Evolutionary conservation across 805 yeast genomes (phyloP).

Genomic region (Ogataea corticis): DNA sequence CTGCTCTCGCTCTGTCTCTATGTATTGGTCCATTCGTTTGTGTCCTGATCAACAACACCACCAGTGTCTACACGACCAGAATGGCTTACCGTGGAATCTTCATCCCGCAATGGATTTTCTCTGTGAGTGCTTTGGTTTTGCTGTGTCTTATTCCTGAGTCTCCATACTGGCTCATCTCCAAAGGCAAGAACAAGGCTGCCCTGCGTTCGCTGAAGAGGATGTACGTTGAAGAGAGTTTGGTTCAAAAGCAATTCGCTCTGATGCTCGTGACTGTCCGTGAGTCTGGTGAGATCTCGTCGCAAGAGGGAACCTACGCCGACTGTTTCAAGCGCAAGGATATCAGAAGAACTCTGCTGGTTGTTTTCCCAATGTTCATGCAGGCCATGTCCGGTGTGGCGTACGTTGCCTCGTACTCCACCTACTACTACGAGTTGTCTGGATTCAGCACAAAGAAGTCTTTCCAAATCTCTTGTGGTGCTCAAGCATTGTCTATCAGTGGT

Average conservation of each 20-base stretch:
- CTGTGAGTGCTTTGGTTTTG: constrained; percentile 7
- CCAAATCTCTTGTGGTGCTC: constrained; percentile 32
- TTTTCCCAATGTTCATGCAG: constrained; percentile 43
- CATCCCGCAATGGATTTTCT: constrained; percentile 23
- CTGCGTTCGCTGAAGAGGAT: constrained; percentile 36
- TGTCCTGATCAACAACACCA: constrained; percentile 12
- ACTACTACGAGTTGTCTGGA: constrained; percentile 51
- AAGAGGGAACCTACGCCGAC: constrained; percentile 37
- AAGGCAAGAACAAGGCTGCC: constrained; percentile 43
- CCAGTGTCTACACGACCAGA: constrained; percentile 12
- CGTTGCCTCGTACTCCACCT: constrained; percentile 48
- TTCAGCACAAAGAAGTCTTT: constrained; percentile 41
- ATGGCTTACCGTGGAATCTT: constrained; percentile 24
- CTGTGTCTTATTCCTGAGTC: constrained; percentile 22
- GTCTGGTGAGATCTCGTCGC: constrained; percentile 22
- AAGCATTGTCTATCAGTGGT: constrained; percentile 36
- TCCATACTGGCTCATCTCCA: constrained; percentile 30
- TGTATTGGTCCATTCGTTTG: constrained; percentile 17
- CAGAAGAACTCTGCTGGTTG: constrained; percentile 46
- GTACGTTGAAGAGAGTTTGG: constrained; percentile 28
- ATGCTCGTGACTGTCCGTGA: constrained; percentile 35
- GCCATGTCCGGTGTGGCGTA: constrained; percentile 48
- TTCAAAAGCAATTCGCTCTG: constrained; percentile 36
- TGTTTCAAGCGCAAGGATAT: constrained; percentile 46
- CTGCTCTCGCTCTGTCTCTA: constrained; percentile 43